Evolutionary conservation across 129 eudicot species (phyloP), one percentile per base, ranked within the genome.

Genomic region (Scalesia atractyloides): DNA sequence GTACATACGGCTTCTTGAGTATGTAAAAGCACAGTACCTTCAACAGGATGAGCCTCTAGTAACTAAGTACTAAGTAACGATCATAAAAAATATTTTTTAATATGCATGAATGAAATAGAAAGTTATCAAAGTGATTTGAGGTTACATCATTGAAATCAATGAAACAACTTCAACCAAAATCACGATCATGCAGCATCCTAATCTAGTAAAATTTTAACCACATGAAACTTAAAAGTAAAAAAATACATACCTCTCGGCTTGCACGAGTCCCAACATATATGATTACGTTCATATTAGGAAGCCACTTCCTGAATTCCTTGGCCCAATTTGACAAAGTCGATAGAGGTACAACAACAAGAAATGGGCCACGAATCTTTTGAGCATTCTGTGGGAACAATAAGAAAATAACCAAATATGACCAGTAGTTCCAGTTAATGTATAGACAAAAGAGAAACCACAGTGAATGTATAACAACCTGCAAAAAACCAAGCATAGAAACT

Each of bases 241-340:
- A 49, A 46, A 64, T 19, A 39, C 76, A 54, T 72, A 91, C 99
- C 99, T 95, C 99, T 75, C 99, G 96, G 82, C 99, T 95, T 22
- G 96, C 99, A 66, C 99, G 97, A 76, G 97, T 86, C 39, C 99
- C 99, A 69, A 95, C 99, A 86, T 95, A 95, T 22, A 95, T 80
- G 64, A 95, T 88, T 54, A 95, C 88, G 76, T 95, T 95, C 97
- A 95, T 88, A 62, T 69, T 77, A 53, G 99, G 99, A 80, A 95
- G 92, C 99, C 99, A 95, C 76, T 95, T 95, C 69, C 84, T 83
- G 51, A 95, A 95, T 74, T 95, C 99, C 80, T 95, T 95, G 9
- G 99, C 99, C 99, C 99, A 95, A 74, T 95, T 95, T 12, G 99
- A 88, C 84, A 95, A 70, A 5, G 99, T 95, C 61, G 99, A 95